A percentile compares a stretch with the other conserved stretches of the same genome.
Conservation (phyloP, 2,329 filamentous ascomycete species). For the Fusarium albidum region DNA sequence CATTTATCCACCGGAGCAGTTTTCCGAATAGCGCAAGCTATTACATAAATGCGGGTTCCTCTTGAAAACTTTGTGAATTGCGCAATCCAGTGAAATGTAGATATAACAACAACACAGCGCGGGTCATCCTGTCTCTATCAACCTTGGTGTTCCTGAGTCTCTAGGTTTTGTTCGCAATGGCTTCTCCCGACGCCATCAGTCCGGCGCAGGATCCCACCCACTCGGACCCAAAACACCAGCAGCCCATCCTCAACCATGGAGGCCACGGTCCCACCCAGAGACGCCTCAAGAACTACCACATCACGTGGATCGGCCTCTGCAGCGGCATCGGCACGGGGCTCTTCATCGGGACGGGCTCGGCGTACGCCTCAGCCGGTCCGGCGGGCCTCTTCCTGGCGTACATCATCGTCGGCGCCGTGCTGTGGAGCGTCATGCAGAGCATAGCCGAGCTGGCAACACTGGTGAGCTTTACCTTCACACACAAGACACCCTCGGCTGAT, state of each 20-base stretch:
- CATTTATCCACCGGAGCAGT: neutral
- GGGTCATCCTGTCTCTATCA: no score
- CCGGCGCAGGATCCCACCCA: neutral
- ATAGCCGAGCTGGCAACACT: slow-evolving; percentile 36
- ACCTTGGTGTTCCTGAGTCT: no score
- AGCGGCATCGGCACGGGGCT: slow-evolving; percentile 37
- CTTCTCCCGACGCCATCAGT: slow-evolving; percentile 16
- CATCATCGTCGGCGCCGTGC: slow-evolving; percentile 31
- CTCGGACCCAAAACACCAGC: slow-evolving; percentile 10
- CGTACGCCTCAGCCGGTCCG: slow-evolving; percentile 36
- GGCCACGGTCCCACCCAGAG: slow-evolving; percentile 35
- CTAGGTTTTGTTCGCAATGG: slow-evolving; percentile 16
- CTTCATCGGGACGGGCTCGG: slow-evolving; percentile 37
- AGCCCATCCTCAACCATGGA: slow-evolving; percentile 34
- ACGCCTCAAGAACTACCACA: slow-evolving; percentile 33
- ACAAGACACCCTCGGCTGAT: no score
- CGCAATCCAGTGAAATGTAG: slow-evolving; percentile 21
- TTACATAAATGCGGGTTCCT: slow-evolving; percentile 9
- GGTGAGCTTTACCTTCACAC: slow-evolving; percentile 15
- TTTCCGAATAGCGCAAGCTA: slow-evolving; percentile 16
- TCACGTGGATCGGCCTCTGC: slow-evolving; percentile 38
- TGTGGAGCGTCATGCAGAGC: slow-evolving; percentile 39
- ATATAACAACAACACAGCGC: no score
- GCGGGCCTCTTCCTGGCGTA: slow-evolving; percentile 36
- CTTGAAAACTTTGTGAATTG: slow-evolving; percentile 35